Evolutionary conservation across 768 basidiomycete species (phyloP).

Genomic region (Piloderma croceum): DNA sequence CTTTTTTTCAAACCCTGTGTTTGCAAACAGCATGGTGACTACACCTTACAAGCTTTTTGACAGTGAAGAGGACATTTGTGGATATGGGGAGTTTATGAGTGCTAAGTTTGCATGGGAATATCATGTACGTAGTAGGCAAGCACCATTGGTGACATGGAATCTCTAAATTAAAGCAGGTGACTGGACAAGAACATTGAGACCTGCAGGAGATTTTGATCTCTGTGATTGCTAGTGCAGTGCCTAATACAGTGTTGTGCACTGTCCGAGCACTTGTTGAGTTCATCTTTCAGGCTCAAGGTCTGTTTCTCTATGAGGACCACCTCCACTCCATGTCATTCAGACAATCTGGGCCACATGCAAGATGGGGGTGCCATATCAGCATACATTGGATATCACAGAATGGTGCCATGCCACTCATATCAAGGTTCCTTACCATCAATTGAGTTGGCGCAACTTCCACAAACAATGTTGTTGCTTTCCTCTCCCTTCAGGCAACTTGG

Average conservation of each 20-base stretch:
- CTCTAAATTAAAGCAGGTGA: slow-evolving; percentile 21
- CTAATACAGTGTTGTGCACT: background rate
- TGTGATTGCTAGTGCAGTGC: slow-evolving; percentile 3
- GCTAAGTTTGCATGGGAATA: slow-evolving; percentile 20
- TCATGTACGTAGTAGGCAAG: slow-evolving; percentile 19
- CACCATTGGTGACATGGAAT: slow-evolving; percentile 24
- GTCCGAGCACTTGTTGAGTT: background rate
- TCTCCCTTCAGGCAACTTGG: background rate
- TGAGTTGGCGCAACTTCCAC: background rate
- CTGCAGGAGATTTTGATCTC: slow-evolving; percentile 16
- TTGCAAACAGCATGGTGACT: slow-evolving; percentile 17
- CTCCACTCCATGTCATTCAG: slow-evolving; percentile 3
- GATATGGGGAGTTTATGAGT: slow-evolving; percentile 22
- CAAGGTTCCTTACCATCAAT: background rate
- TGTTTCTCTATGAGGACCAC: background rate
- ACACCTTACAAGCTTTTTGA: slow-evolving; percentile 14
- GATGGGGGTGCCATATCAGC: slow-evolving; percentile 2
- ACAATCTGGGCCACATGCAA: background rate
- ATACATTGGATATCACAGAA: slow-evolving; percentile 5
- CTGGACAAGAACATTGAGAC: slow-evolving; percentile 22
- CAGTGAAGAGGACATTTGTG: slow-evolving; percentile 4
- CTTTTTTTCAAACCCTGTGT: slow-evolving; percentile 20
- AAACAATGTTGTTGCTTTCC: background rate
- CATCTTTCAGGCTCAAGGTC: slow-evolving; percentile 4
- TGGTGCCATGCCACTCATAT: background rate